A percentile compares a stretch with the other conserved stretches of the same genome.
Evolutionary conservation across 1,139 yeast species (phyloP).

Genomic region (Geotrichum klebahnii): DNA sequence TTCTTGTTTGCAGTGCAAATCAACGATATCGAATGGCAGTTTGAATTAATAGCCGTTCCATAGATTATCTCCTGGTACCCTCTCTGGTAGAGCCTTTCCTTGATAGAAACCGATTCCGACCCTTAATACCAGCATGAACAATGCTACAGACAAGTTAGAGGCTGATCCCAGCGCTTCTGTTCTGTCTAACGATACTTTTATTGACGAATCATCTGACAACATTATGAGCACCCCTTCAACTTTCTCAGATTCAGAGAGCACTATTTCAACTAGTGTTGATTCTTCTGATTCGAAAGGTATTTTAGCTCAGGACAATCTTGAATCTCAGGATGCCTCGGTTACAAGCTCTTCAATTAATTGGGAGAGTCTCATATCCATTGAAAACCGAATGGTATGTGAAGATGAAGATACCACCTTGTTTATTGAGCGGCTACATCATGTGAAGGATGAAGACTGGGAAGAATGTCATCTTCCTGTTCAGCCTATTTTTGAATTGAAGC

Average conservation of each 20-base stretch:
- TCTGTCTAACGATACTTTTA: background rate
- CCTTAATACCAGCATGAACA: background rate
- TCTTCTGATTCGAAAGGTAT: background rate
- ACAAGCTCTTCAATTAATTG: slow-evolving; percentile 14
- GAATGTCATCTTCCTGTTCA: slow-evolving; percentile 11
- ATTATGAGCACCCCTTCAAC: slow-evolving; percentile 15
- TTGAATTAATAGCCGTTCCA: no score
- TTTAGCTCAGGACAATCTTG: no score
- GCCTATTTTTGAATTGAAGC: slow-evolving; percentile 8
- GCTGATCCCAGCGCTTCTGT: no score
- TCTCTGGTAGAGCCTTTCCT: slow-evolving; percentile 21
- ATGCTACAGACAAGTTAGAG: no score
- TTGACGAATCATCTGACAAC: slow-evolving; percentile 6
- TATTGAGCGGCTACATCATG: slow-evolving; percentile 16
- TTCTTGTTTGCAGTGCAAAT: no score
- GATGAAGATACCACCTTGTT: slow-evolving; percentile 17
- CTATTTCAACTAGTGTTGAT: slow-evolving; percentile 7
- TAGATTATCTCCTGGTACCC: no score
- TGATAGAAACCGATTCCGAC: background rate
- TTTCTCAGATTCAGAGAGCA: slow-evolving; percentile 7
- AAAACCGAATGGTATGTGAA: slow-evolving; percentile 16
- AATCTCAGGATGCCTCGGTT: no score
- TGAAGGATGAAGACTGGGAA: slow-evolving; percentile 20
- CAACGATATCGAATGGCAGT: no score
- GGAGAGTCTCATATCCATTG: slow-evolving; percentile 15